Evolutionary conservation across 768 basidiomycete genomes (phyloP), one percentile per base, ranked within the genome.

Genomic region (Termitomyces sp.): DNA sequence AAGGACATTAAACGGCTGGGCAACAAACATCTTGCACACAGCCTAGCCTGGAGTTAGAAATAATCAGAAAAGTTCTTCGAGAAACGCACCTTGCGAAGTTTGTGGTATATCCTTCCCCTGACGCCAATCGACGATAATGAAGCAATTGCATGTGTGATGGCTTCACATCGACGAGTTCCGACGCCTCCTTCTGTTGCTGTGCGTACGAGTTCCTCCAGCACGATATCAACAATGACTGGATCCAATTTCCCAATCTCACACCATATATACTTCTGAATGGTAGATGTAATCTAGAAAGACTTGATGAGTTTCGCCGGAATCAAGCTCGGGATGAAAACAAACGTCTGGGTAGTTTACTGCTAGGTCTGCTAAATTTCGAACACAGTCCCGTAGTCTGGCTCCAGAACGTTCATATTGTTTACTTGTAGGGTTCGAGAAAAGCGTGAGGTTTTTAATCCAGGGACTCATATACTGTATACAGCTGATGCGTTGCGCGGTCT

Each of bases 381-480:
- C 77, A 60, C 88, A 87, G 62, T 94, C 92, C 14, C 91, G 82
- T 21, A 95, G 73, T 60, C 86, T 80, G 11, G 88, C 84, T 9
- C 85, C 87, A 1, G 87, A 86, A 30, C 83, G 80, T 53, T 90
- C 87, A 56, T 82, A 89, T 33, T 87, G 72, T n/a, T 78, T 64
- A 60, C 79, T 79, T 2, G 84, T 81, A 1, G 91, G 85, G 62
- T 87, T 86, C 28, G 81, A 79, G 60, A 90, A 94, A 14, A 75
- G 69, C 2, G 81, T 75, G 1, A 97, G 75, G 64, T 95, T 94
- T 67, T 80, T 85, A 42, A 96, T 81, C 94, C 94, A 97, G 3
- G 94, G 93, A 41, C 80, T 83, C 77, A 96, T 78, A 65, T 93
- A 94, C 57, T 88, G 84, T 21, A 95, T 68, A 64, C 86, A 92